Evolutionary conservation across 2,329 filamentous ascomycete species (phyloP).

Genomic region (Penicillium sp.): DNA sequence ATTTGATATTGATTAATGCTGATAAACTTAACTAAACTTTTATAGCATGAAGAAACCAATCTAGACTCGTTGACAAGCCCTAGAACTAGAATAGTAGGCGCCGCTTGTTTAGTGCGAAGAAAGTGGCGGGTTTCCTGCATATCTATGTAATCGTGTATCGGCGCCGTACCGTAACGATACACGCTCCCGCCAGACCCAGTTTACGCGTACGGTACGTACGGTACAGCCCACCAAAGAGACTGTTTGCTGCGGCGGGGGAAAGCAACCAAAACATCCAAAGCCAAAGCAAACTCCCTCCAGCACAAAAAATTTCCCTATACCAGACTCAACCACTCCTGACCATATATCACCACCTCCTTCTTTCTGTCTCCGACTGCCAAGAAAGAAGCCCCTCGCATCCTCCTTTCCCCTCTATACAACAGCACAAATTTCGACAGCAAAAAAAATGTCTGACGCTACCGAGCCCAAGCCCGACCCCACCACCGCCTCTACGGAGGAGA

Average conservation of each 20-base stretch:
- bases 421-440: neutral
- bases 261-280: slow-evolving; percentile 8
- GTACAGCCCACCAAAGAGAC: neutral
- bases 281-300: slow-evolving; percentile 4
- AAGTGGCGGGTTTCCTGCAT: neutral
- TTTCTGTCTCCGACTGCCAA: neutral
- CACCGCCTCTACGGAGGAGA: slow-evolving; percentile 33
- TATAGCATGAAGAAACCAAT: no score
- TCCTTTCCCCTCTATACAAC: neutral
- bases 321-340: neutral
- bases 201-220: neutral
- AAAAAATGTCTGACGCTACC: slow-evolving; percentile 41
- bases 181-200: neutral
- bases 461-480: slow-evolving; percentile 43
- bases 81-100: no score
- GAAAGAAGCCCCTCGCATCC: neutral
- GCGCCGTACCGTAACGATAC: neutral
- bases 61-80: no score
- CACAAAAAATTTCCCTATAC: slow-evolving; percentile 12
- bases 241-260: slow-evolving; percentile 5
- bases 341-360: neutral
- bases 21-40: no score
- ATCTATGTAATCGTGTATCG: neutral
- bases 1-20: no score
- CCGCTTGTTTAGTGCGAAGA: neutral